Evolutionary conservation across 2,329 filamentous ascomycete species (phyloP).

Genomic region (Cephalotrichum gorgonifer): DNA sequence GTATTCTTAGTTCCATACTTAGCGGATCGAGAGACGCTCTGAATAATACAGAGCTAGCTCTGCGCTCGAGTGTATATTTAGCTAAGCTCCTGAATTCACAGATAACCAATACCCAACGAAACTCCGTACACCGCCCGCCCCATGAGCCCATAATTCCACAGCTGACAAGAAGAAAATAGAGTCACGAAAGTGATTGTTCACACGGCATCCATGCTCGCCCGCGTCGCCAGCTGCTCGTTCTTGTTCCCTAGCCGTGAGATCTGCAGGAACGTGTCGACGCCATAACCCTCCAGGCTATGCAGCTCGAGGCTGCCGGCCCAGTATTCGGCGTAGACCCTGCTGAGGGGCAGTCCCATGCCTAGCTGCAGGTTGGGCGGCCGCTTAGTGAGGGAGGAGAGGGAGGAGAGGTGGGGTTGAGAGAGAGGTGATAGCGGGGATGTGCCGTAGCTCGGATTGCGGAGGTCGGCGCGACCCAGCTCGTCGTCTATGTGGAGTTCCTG

Average conservation of each 20-base stretch:
- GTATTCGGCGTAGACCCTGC: slow-evolving; percentile 91
- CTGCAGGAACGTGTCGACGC: slow-evolving; percentile 89
- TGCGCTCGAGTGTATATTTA: neutral
- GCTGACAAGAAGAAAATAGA: neutral
- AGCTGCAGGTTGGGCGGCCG: slow-evolving; percentile 78
- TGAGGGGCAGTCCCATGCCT: slow-evolving; percentile 89
- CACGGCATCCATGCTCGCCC: slow-evolving; percentile 68
- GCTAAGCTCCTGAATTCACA: neutral
- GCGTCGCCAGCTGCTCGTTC: slow-evolving; percentile 81
- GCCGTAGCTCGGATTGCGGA: slow-evolving; percentile 28
- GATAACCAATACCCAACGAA: neutral
- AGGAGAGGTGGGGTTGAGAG: slow-evolving; percentile 16
- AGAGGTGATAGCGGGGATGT: slow-evolving; percentile 12
- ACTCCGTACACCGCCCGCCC: neutral
- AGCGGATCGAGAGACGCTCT: too few species aligned
- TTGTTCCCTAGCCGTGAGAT: slow-evolving; percentile 96
- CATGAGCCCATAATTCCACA: neutral
- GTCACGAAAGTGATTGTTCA: slow-evolving; percentile 20
- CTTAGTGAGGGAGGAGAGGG: slow-evolving; percentile 66
- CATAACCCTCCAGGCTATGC: slow-evolving; percentile 90
- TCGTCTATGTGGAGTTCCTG: slow-evolving; percentile 59
- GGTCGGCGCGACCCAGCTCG: slow-evolving; percentile 26
- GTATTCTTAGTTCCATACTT: neutral
- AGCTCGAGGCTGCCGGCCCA: slow-evolving; percentile 90
- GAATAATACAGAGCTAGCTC: too few species aligned